Evolutionary conservation across 306 rosid genomes (phyloP), one percentile per base, ranked within the genome.

Genomic region (Purshia tridentata): DNA sequence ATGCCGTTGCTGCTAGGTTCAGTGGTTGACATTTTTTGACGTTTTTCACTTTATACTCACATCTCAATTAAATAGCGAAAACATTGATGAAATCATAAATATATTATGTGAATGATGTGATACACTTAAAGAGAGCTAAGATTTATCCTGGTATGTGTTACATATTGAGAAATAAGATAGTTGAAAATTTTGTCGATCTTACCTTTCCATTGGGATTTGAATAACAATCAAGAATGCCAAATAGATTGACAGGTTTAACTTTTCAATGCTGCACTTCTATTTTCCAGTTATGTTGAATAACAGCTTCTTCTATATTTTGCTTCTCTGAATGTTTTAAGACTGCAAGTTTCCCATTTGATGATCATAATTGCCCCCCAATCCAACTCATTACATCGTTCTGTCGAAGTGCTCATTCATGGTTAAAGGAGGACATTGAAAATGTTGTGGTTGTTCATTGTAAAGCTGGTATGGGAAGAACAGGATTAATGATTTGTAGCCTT

Each of bases 401-500:
- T 88, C 91, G 67, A 88, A 94, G 98, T 86, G 91, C 95, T 53
- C 81, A 86, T 83, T 77, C 92, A 69, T 94, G 98, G 98, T 84
- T 94, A 75, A 94, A 94, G 86, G 96, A 88, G 82, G 98, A 91
- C 72, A 91, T 91, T 70, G 92, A 91, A 81, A 91, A 94, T 78
- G 97, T 91, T 48, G 96, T 94, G 56, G 98, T 89, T 69, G 90
- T 91, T 78, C 98, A 94, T 84, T 94, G 97, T 85, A 91, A 94
- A 87, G 98, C 98, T 81, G 98, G 97, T 68, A 81, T 94, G 95
- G 97, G 88, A 60, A 91, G 98, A 84, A 94, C 98, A 42, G 98
- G 98, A 75, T 69, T 94, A 86, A 89, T 94, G 98, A 85, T 94
- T 45, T 94, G 95, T 75, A 82, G 97, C 73, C 98, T 94, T 82